phyloP scores from a whole-genome alignment of 805 yeast genomes.

The Sugiyamaella chiloensis region DNA sequence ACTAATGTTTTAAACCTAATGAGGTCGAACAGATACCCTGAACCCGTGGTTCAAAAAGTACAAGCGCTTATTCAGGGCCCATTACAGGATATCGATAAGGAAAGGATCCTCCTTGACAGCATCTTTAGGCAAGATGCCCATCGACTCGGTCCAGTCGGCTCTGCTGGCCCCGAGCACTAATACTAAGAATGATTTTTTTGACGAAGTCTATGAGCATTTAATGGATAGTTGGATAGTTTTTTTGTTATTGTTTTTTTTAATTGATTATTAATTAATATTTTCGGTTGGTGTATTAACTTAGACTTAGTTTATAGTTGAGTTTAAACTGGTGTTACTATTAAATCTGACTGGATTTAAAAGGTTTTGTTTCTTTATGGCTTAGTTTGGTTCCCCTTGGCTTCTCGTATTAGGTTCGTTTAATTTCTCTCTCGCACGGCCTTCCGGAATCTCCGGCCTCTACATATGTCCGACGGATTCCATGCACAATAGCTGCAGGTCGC shows the following conservation, averaged over 20 bases:
- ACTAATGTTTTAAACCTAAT: conserved; percentile 24
- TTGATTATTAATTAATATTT: too few species aligned
- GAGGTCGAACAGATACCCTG: conserved; percentile 28
- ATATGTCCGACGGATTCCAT: conserved; percentile 1
- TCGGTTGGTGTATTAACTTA: too few species aligned
- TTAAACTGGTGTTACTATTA: too few species aligned
- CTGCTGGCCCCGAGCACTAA: not conserved
- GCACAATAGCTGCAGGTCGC: too few species aligned
- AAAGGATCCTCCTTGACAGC: conserved; percentile 21
- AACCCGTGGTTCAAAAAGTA: conserved; percentile 32
- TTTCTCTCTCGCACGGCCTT: not conserved
- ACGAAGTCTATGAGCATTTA: too few species aligned
- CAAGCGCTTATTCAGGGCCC: conserved; percentile 5
- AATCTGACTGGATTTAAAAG: too few species aligned
- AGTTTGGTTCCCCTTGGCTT: too few species aligned
- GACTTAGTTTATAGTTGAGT: too few species aligned
- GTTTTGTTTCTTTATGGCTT: too few species aligned
- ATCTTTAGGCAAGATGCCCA: conserved; percentile 27
- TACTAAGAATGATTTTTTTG: too few species aligned
- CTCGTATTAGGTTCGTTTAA: not conserved
- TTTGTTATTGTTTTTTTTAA: too few species aligned
- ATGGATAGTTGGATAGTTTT: too few species aligned
- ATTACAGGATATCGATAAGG: conserved; percentile 2
- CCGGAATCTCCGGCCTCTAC: conserved; percentile 3
- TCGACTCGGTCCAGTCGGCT: conserved; percentile 8